phyloP scores from a whole-genome alignment of 2,329 filamentous ascomycete species.

The Colletotrichum abscissum region DNA sequence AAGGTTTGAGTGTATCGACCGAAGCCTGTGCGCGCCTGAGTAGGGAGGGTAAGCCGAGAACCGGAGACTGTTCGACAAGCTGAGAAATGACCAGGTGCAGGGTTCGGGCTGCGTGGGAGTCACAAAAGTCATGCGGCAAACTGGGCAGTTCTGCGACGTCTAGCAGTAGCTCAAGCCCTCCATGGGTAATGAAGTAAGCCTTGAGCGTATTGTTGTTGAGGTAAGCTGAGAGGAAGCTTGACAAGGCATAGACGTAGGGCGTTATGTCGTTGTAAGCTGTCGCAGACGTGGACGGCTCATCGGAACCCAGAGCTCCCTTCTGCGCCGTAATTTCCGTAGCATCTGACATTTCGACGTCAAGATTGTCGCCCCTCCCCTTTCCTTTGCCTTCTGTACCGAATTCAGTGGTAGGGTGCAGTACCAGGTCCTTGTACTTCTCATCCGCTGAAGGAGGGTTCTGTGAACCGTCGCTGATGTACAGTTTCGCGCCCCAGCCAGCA shows the following conservation, averaged over 20 bases:
- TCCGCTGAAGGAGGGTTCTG: conserved; percentile 70
- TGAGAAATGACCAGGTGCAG: conserved; percentile 80
- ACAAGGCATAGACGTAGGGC: conserved; percentile 79
- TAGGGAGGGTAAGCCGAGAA: conserved; percentile 84
- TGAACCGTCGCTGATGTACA: conserved; percentile 72
- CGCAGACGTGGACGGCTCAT: conserved; percentile 40
- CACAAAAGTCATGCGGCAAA: conserved; percentile 78
- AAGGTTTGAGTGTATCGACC: conserved; percentile 74
- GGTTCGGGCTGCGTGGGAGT: conserved; percentile 74
- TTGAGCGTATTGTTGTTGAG: conserved; percentile 80
- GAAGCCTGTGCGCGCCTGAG: conserved; percentile 78
- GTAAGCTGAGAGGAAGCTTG: conserved; percentile 81
- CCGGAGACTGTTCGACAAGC: conserved; percentile 83
- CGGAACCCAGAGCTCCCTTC: conserved; percentile 33
- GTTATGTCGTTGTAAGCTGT: conserved; percentile 57
- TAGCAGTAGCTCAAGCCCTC: conserved; percentile 85
- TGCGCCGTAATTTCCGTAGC: conserved; percentile 44
- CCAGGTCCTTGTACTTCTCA: conserved; percentile 47
- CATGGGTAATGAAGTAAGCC: conserved; percentile 78
- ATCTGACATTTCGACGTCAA: conserved; percentile 77
- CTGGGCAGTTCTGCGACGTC: conserved; percentile 87
- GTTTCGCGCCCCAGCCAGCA: conserved; percentile 80
- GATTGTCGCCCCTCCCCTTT: conserved; percentile 47
- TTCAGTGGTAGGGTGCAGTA: conserved; percentile 34
- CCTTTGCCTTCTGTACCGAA: conserved; percentile 52